phyloP scores from a whole-genome alignment of 257 asterid species.

The Leonotis leonurus region DNA sequence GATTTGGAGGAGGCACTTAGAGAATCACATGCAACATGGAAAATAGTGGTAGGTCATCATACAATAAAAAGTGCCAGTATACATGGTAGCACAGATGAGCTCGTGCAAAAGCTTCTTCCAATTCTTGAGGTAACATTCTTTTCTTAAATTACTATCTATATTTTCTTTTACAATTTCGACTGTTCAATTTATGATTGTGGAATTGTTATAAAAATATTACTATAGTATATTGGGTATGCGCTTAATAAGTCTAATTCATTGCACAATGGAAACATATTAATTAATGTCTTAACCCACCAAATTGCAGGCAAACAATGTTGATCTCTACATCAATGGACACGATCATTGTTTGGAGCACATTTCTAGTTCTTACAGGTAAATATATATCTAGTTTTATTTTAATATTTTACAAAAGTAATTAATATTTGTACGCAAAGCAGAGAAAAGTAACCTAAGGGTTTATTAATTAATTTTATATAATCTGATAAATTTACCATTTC shows the following conservation, averaged over 20 bases:
- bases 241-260: neutral
- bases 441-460: too few relatives aligned
- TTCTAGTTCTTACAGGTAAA: slow-evolving; percentile 27
- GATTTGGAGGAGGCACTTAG: slow-evolving; percentile 42
- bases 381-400: too few relatives aligned
- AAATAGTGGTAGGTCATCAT: slow-evolving; percentile 72
- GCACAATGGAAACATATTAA: neutral
- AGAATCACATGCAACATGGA: slow-evolving; percentile 60
- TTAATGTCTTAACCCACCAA: neutral
- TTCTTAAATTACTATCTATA: too few relatives aligned
- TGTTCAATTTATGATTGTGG: too few relatives aligned
- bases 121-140: slow-evolving; percentile 45
- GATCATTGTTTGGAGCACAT: slow-evolving; percentile 43
- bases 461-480: neutral
- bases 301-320: slow-evolving; percentile 35
- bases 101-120: slow-evolving; percentile 50
- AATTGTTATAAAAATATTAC: too few relatives aligned
- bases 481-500: neutral
- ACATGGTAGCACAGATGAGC: slow-evolving; percentile 51
- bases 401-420: too few relatives aligned
- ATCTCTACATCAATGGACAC: slow-evolving; percentile 40
- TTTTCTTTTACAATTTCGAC: too few relatives aligned
- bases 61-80: slow-evolving; percentile 63
- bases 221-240: too few relatives aligned
- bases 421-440: too few relatives aligned